Percentiles rank a stretch among this genome's conserved stretches.
Conservation (phyloP, 2,329 filamentous ascomycete genomes). For the Pestalotiopsis fici region DNA sequence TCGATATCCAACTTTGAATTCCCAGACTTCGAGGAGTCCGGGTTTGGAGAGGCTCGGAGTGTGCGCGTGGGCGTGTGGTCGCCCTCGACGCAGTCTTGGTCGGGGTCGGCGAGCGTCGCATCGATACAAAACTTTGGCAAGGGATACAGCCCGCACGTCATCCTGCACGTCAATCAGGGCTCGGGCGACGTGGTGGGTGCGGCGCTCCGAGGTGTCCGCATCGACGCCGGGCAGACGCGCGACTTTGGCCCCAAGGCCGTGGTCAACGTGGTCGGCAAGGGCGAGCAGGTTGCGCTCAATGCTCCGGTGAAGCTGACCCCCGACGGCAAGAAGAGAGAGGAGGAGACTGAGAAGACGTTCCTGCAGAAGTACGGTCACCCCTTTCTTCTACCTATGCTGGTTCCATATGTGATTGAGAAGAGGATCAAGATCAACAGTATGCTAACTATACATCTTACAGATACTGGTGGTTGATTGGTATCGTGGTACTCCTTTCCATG, state of each 20-base stretch:
- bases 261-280: slow-evolving; percentile 47
- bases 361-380: slow-evolving; percentile 61
- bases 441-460: slow-evolving; percentile 41
- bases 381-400: not conserved
- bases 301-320: slow-evolving; percentile 63
- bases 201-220: slow-evolving; percentile 53
- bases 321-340: slow-evolving; percentile 59
- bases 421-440: not conserved
- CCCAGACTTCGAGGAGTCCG: slow-evolving; percentile 49
- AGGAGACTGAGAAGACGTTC: slow-evolving; percentile 62
- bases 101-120: slow-evolving; percentile 56
- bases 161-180: slow-evolving; percentile 49
- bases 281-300: slow-evolving; percentile 61
- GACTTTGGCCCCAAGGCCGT: slow-evolving; percentile 64
- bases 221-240: slow-evolving; percentile 65
- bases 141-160: slow-evolving; percentile 59
- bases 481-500: slow-evolving; percentile 54
- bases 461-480: slow-evolving; percentile 67
- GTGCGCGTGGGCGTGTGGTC: slow-evolving; percentile 63
- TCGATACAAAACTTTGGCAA: slow-evolving; percentile 60
- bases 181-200: slow-evolving; percentile 49
- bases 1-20: slow-evolving; percentile 56
- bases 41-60: slow-evolving; percentile 42
- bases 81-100: slow-evolving; percentile 45
- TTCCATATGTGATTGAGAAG: too few species aligned